Evolutionary conservation across 352 stramenopile species (phyloP), one percentile per base, ranked within the genome.

Genomic region (Globisporangium echinulatum): DNA sequence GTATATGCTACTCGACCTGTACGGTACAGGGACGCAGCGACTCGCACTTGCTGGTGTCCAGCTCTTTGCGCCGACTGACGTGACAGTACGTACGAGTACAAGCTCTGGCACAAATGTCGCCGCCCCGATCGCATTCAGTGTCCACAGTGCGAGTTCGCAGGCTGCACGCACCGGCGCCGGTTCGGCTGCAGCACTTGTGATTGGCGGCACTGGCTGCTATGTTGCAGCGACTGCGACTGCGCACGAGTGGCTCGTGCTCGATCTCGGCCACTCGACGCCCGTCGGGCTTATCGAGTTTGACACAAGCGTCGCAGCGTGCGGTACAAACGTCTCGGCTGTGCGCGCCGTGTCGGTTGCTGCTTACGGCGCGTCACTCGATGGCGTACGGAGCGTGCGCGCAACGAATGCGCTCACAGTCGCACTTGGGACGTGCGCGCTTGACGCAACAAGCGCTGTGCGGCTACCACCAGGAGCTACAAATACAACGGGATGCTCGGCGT

Each of bases 211-310:
- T 7, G 54, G 63, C 8, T 92, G 80, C 49, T 92, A 88, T 49
- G 53, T 85, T 4, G 68, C 70, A 5, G 59, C 55, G 7, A 49
- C 44, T 4, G 40, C 75, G 0, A 81, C 78, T 0, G 80, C 70
- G 19, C 80, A 84, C 33, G 82, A 92, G 55, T 92, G 80, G 80
- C 58, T 92, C 2, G 67, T 92, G 11, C 52, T 92, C 10, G 77
- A 85, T 48, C 66, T 92, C 2, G 39, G 57, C 11, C 48, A 52
- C 5, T 77, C 69, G 9, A 73, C 74, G 44, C 50, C 54, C 8
- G 59, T 92, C 10, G 77, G 79, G 9, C 67, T 85, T 11, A 63
- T 92, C 7, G 79, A 89, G 11, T 47, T 92, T 6, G 66, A 80
- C 39, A 61, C 66, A 1, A 64, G 71, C 37, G 63, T 85, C 10